Percentiles rank a stretch among this genome's conserved stretches.
These are phyloP conservation scores for Linnemannia elongata DNA, from an alignment of 192 early-diverging fungal genomes.

Conservation along the genomic window DNA sequence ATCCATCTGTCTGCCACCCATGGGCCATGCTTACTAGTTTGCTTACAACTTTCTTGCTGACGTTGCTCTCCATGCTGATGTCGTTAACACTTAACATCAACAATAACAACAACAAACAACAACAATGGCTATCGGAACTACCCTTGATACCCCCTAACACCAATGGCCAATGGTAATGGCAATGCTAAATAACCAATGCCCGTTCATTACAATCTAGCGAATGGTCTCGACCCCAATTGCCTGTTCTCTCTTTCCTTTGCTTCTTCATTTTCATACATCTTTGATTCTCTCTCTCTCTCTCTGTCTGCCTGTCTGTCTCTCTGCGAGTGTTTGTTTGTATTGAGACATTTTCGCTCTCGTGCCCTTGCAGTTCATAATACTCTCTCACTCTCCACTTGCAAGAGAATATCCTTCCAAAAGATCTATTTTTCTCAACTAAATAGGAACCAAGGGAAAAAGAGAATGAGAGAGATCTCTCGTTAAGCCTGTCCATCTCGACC, in stretches of 20 bases:
- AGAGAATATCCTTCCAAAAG: background rate
- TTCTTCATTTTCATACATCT: background rate
- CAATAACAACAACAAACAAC: background rate
- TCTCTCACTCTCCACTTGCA: background rate
- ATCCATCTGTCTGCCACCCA: too few relatives aligned
- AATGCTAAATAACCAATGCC: too few relatives aligned
- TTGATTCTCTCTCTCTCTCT: background rate
- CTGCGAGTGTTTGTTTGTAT: constrained; percentile 4
- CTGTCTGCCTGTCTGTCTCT: too few relatives aligned
- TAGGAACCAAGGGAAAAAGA: background rate
- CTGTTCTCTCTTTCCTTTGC: background rate
- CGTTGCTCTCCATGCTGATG: background rate
- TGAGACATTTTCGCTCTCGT: background rate
- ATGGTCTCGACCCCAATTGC: too few relatives aligned
- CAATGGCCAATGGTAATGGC: too few relatives aligned
- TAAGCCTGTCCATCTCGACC: background rate
- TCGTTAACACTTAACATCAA: background rate
- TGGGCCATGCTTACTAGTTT: too few relatives aligned
- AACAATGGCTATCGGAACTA: background rate
- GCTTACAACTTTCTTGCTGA: too few relatives aligned
- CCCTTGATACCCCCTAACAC: too few relatives aligned
- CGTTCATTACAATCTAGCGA: too few relatives aligned
- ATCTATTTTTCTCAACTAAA: background rate
- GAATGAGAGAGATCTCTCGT: background rate
- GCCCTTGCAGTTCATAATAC: constrained; percentile 6